A percentile compares a stretch with the other conserved stretches of the same genome.
Evolutionary conservation across 169 alveolate genomes (phyloP).

Genomic region (Plasmodium billcollinsi): DNA sequence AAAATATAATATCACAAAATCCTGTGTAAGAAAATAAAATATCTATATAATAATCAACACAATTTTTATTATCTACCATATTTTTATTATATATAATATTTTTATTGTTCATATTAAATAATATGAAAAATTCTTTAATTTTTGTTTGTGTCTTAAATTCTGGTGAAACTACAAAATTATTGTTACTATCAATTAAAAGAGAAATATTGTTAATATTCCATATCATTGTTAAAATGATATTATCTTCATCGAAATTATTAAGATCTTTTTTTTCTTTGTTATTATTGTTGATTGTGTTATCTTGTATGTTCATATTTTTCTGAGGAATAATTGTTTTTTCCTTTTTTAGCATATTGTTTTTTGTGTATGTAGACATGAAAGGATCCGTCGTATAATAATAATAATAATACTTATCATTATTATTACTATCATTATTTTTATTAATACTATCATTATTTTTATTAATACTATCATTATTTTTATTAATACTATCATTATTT

Average conservation of each 20-base stretch:
- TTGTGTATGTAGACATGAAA: neutral
- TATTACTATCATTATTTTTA: neutral
- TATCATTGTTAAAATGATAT: constrained; percentile 33
- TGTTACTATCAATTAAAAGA: constrained; percentile 24
- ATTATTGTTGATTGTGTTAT: neutral
- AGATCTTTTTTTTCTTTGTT: neutral
- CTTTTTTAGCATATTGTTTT: neutral
- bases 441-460: no score
- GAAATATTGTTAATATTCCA: constrained; percentile 73
- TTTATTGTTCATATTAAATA: constrained; percentile 39
- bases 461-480: no score
- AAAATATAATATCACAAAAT: constrained; percentile 55
- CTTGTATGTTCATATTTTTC: neutral
- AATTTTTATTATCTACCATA: neutral
- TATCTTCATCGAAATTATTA: neutral
- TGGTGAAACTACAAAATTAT: constrained; percentile 59
- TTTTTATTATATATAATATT: no score
- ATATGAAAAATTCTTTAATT: constrained; percentile 35
- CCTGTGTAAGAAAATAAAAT: constrained; percentile 72
- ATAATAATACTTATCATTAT: neutral
- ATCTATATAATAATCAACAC: constrained; percentile 17
- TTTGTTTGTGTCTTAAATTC: constrained; percentile 57
- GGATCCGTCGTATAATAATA: no score
- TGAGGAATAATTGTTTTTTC: neutral
- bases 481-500: neutral